Conservation (phyloP, 1,284 basidiomycete genomes). For the Ganoderma lucidum region DNA sequence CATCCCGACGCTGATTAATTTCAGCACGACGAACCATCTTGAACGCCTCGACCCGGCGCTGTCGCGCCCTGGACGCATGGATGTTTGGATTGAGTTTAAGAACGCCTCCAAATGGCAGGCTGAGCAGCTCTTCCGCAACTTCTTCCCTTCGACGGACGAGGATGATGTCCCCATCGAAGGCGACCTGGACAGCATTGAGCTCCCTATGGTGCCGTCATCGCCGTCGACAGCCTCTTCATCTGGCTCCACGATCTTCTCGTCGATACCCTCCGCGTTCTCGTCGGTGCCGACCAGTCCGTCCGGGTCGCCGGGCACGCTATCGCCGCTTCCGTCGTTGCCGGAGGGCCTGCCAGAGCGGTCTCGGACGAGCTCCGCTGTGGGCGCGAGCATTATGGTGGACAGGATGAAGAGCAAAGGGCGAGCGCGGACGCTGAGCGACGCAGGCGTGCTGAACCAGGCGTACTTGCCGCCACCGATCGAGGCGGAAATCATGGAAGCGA, state of each 20-base stretch:
- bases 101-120: slow-evolving; percentile 85
- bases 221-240: slow-evolving; percentile 42
- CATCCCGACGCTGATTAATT: slow-evolving; percentile 15
- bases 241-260: slow-evolving; percentile 39
- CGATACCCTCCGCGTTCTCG: slow-evolving; percentile 39
- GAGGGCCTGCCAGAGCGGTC: slow-evolving; percentile 29
- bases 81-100: slow-evolving; percentile 90
- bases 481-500: slow-evolving; percentile 61
- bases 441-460: slow-evolving; percentile 61
- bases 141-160: slow-evolving; percentile 80
- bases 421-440: slow-evolving; percentile 31
- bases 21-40: slow-evolving; percentile 83
- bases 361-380: slow-evolving; percentile 29
- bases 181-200: slow-evolving; percentile 58
- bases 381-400: slow-evolving; percentile 20
- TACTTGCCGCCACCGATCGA: slow-evolving; percentile 72
- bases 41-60: slow-evolving; percentile 85
- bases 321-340: slow-evolving; percentile 38
- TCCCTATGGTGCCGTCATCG: slow-evolving; percentile 49
- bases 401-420: slow-evolving; percentile 25
- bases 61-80: slow-evolving; percentile 87
- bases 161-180: slow-evolving; percentile 49
- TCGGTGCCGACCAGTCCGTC: slow-evolving; percentile 37
- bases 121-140: slow-evolving; percentile 83
- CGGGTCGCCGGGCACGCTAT: slow-evolving; percentile 37